phyloP scores from a whole-genome alignment of 345 rosid genomes.

The Corchorus capsularis region DNA sequence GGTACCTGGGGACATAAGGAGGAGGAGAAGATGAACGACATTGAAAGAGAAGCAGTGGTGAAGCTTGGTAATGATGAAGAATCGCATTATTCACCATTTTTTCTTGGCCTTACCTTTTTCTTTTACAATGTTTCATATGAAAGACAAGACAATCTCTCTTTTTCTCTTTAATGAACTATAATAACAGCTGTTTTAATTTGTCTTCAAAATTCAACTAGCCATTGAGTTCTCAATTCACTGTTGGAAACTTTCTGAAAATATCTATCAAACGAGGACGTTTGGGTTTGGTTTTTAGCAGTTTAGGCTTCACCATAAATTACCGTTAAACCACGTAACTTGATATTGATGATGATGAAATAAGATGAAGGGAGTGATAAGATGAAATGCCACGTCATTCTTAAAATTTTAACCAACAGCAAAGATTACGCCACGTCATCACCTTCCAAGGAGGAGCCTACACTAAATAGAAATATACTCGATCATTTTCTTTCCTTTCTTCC shows the following conservation, averaged over 20 bases:
- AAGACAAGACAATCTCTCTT: background rate
- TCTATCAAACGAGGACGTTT: slow-evolving; percentile 8
- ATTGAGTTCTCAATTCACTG: background rate
- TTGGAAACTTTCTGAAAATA: slow-evolving; percentile 13
- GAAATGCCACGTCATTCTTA: background rate
- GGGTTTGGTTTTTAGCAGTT: background rate
- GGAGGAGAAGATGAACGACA: slow-evolving; percentile 30
- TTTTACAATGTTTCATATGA: background rate
- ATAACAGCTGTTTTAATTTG: background rate
- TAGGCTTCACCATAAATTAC: background rate
- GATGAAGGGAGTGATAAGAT: background rate
- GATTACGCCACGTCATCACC: slow-evolving; percentile 8
- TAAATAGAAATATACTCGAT: background rate
- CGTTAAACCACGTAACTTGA: background rate
- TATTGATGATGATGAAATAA: too few relatives aligned
- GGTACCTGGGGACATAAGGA: slow-evolving; percentile 34
- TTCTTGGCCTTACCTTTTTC: background rate
- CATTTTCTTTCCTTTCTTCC: background rate
- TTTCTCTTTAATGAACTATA: slow-evolving; percentile 28
- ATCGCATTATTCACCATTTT: slow-evolving; percentile 34
- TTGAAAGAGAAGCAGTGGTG: slow-evolving; percentile 35
- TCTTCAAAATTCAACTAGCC: background rate
- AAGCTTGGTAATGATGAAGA: slow-evolving; percentile 17
- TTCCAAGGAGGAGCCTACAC: background rate
- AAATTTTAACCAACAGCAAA: background rate